Base-by-base conservation (phyloP, 2,329 filamentous ascomycete species). In the Hypomyces perniciosus region DNA sequence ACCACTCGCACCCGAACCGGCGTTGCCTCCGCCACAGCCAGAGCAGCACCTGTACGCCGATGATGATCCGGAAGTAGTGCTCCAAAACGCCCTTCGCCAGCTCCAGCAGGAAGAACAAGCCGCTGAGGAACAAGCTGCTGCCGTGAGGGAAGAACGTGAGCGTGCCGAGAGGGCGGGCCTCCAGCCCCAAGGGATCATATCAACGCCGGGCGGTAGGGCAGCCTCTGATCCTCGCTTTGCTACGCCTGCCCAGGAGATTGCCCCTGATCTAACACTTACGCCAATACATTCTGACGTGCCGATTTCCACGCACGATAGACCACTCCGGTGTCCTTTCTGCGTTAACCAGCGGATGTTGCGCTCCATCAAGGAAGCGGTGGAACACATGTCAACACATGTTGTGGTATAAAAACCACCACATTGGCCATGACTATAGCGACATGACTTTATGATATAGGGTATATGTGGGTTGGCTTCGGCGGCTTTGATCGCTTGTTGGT, bases 341-440 rank as follows among this genome's bases (percentile, higher is more conserved):
- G 73, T 83, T 34, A 83, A 83, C 56, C 76, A 80, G 57, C 72
- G 80, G 5, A 80, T 83, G 78, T 69, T 83, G 46, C 70, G 79
- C 13, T 78, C 73, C 1, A 79, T 83, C 42, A 82, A 80, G 63
- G 80, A 83, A 61, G 78, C 80, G 4, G 79, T 83, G 3, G 80
- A 83, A 62, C 80, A 83, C 59, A 70, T 83, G 72, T 79, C 79
- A 8, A 81, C 78, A 2, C 80, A 83, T 54, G 80, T 83, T 4
- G 74, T 82, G 10, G 77, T 83, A 13, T 78, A 62, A 61, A 20
- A 20, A 20, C 20, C 20, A 20, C 20, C 20, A 20, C 20, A 20
- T 41, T n/a, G 9, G 26, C 9, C 42, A 44, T 44, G 12, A 30
- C 42, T 41, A 41, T 7, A 26, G 5, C 20, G 20, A 20, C 20